Conservation (phyloP, 148 eudicot genomes). For the Arctostaphylos glauca region DNA sequence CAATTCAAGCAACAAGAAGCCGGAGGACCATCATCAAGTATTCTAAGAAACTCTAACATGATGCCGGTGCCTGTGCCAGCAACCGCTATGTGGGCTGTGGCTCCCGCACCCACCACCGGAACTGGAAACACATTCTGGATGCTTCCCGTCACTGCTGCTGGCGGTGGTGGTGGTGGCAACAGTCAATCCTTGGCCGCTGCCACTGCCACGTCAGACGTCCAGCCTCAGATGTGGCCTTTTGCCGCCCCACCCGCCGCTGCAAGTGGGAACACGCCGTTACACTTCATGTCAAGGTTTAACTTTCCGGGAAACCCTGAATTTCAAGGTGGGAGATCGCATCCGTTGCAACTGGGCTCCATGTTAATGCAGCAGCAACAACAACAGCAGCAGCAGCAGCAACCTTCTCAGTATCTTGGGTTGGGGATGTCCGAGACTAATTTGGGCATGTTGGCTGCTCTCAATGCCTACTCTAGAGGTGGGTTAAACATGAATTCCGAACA, state of each 20-base stretch:
- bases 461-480: slow-evolving; percentile 47
- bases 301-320: slow-evolving; percentile 38
- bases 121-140: slow-evolving; percentile 50
- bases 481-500: slow-evolving; percentile 42
- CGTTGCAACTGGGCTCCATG: slow-evolving; percentile 47
- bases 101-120: slow-evolving; percentile 28
- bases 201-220: slow-evolving; percentile 16
- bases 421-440: slow-evolving; percentile 47
- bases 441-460: slow-evolving; percentile 65
- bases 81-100: slow-evolving; percentile 53
- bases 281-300: slow-evolving; percentile 53
- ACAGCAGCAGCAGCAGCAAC: slow-evolving; percentile 23
- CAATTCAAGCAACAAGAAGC: slow-evolving; percentile 26
- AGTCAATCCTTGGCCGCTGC: background rate
- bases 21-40: slow-evolving; percentile 21
- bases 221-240: slow-evolving; percentile 48
- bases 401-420: slow-evolving; percentile 60
- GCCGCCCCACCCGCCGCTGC: slow-evolving; percentile 14
- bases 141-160: slow-evolving; percentile 39
- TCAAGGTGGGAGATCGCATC: slow-evolving; percentile 37
- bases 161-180: slow-evolving; percentile 17
- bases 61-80: slow-evolving; percentile 33
- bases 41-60: slow-evolving; percentile 28
- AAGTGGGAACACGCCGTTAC: slow-evolving; percentile 33
- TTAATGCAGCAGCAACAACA: slow-evolving; percentile 34